These are phyloP conservation scores for Entophlyctis helioformis DNA, from an alignment of 192 early-diverging fungal species.

Conservation along the genomic window DNA sequence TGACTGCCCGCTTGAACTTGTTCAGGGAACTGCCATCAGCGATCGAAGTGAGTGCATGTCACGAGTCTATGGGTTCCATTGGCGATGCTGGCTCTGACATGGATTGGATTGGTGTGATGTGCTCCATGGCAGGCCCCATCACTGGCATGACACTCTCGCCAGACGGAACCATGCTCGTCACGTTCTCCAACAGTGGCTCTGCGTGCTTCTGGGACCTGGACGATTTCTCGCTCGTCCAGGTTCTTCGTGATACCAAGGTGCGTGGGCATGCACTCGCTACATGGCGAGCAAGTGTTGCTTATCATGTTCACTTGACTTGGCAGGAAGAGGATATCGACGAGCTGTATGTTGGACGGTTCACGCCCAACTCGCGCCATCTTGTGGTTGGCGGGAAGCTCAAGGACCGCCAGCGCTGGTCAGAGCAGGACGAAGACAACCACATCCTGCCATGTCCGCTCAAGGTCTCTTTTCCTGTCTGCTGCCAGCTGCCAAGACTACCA, in stretches of 20 bases:
- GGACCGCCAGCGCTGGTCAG: slow-evolving; percentile 75
- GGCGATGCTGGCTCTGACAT: background rate
- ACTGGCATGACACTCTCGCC: slow-evolving; percentile 74
- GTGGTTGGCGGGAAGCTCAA: slow-evolving; percentile 84
- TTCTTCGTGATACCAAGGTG: slow-evolving; percentile 52
- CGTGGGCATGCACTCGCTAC: background rate
- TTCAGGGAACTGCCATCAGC: slow-evolving; percentile 49
- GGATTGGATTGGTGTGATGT: slow-evolving; percentile 1
- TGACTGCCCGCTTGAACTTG: slow-evolving; percentile 51
- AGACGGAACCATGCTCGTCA: slow-evolving; percentile 75
- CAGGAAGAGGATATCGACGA: slow-evolving; percentile 71
- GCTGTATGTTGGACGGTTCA: slow-evolving; percentile 76
- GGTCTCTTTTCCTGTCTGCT: slow-evolving; percentile 9
- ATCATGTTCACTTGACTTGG: background rate
- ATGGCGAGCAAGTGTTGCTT: too few species aligned
- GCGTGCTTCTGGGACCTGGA: slow-evolving; percentile 73
- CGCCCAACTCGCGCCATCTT: slow-evolving; percentile 48
- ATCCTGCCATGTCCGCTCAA: slow-evolving; percentile 90
- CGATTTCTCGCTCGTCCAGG: slow-evolving; percentile 55
- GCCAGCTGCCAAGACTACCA: background rate
- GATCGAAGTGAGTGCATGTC: too few species aligned
- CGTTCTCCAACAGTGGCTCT: slow-evolving; percentile 70
- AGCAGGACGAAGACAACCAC: slow-evolving; percentile 85
- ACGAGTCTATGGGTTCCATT: too few species aligned
- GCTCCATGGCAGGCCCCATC: slow-evolving; percentile 38